Percentiles rank a stretch among this genome's conserved stretches.
phyloP scores from a whole-genome alignment of 352 stramenopile species.

The Pythium volutum region DNA sequence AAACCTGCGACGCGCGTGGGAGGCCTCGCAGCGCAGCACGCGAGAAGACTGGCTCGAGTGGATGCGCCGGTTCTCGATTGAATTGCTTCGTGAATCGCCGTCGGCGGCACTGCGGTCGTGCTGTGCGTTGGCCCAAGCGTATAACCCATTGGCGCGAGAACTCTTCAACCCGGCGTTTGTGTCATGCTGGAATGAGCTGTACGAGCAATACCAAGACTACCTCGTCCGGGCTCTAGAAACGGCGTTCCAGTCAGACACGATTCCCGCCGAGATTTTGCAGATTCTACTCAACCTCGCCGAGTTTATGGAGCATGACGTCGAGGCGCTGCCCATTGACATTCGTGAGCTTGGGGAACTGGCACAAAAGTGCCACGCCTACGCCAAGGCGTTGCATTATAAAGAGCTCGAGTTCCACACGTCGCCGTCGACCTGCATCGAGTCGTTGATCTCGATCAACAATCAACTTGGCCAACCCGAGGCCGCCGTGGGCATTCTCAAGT shows the following conservation, averaged over 20 bases:
- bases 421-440: conserved; percentile 93
- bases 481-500: conserved; percentile 97
- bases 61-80: conserved; percentile 97
- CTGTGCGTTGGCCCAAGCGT: conserved; percentile 96
- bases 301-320: conserved; percentile 99
- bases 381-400: conserved; percentile 98
- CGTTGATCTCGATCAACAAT: conserved; percentile 99
- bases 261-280: conserved; percentile 97
- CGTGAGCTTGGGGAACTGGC: conserved; percentile 95
- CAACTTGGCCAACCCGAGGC: conserved; percentile 95
- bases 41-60: conserved; percentile 98
- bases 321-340: conserved; percentile 97
- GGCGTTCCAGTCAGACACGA: conserved; percentile 90
- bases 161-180: conserved; percentile 99
- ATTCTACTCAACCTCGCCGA: conserved; percentile 98
- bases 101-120: conserved; percentile 92
- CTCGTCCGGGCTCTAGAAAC: conserved; percentile 94
- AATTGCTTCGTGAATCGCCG: conserved; percentile 97
- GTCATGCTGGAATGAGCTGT: conserved; percentile 96
- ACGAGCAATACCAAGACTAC: conserved; percentile 92
- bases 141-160: conserved; percentile 96
- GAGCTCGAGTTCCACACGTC: conserved; percentile 97
- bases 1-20: conserved; percentile 84
- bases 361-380: conserved; percentile 98
- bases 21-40: conserved; percentile 78